Evolutionary conservation across 2,329 filamentous ascomycete genomes (phyloP).

Genomic region (Beauveria varroae): DNA sequence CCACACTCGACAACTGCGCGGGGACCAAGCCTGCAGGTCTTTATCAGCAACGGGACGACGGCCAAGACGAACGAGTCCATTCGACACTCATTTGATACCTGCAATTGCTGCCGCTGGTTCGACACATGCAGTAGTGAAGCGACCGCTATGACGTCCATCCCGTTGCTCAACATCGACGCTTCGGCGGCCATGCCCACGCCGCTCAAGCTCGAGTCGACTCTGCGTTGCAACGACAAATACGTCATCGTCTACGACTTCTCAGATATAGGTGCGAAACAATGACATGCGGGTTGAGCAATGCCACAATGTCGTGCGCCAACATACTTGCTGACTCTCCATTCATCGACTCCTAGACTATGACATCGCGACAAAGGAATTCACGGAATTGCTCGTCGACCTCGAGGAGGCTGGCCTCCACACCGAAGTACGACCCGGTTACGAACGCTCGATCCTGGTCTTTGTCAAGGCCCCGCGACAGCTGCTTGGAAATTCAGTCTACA

Average conservation of each 20-base stretch:
- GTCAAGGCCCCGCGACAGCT: conserved; percentile 55
- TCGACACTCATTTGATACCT: neutral
- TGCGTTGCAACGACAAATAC: conserved; percentile 30
- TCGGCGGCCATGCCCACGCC: neutral
- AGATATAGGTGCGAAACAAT: conserved; percentile 22
- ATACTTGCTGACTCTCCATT: neutral
- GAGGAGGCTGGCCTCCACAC: conserved; percentile 57
- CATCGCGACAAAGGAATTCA: conserved; percentile 26
- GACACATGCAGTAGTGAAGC: neutral
- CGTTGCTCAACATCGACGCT: conserved; percentile 5
- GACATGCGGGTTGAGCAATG: neutral
- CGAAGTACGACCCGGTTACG: conserved; percentile 63
- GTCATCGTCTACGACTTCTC: conserved; percentile 32
- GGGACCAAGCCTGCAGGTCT: neutral
- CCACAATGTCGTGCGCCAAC: neutral
- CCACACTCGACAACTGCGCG: neutral
- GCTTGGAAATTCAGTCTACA: conserved; percentile 58
- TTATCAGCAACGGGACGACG: neutral
- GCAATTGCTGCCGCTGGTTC: neutral
- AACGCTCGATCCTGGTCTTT: conserved; percentile 61
- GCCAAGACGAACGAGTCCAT: neutral
- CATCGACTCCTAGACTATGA: conserved; percentile 22
- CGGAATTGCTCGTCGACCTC: conserved; percentile 48
- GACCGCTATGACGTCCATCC: neutral
- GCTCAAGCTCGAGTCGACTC: neutral